These are phyloP conservation scores for Prinsepia uniflora DNA, from an alignment of 306 rosid genomes.

Conservation along the genomic window DNA sequence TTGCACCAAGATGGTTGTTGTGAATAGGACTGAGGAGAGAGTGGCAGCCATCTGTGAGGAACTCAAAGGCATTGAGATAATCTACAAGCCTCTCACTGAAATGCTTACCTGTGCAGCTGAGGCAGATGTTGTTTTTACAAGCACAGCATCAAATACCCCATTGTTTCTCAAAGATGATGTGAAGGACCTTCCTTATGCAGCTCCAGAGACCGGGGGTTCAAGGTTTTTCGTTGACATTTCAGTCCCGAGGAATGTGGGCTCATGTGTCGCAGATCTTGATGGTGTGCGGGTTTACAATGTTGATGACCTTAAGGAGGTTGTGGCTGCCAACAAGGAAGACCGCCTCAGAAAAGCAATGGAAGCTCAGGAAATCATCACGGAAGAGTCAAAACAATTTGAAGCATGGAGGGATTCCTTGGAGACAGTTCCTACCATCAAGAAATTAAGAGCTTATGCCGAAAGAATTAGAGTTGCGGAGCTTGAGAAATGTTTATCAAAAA, in stretches of 20 bases:
- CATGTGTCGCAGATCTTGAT: slow-evolving; percentile 77
- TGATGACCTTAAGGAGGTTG: slow-evolving; percentile 95
- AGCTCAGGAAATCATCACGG: slow-evolving; percentile 81
- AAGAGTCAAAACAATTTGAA: slow-evolving; percentile 90
- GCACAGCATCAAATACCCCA: slow-evolving; percentile 91
- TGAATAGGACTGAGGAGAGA: slow-evolving; percentile 84
- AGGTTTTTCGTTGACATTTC: slow-evolving; percentile 86
- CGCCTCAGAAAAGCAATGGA: slow-evolving; percentile 89
- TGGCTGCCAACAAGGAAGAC: slow-evolving; percentile 98
- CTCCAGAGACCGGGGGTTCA: slow-evolving; percentile 56
- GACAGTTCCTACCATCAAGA: slow-evolving; percentile 97
- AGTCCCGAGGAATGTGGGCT: slow-evolving; percentile 84
- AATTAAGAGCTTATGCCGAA: slow-evolving; percentile 91
- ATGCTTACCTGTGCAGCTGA: slow-evolving; percentile 65
- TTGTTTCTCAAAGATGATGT: slow-evolving; percentile 70
- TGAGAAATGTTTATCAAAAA: slow-evolving; percentile 86
- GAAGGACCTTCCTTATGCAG: slow-evolving; percentile 64
- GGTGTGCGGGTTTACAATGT: slow-evolving; percentile 68
- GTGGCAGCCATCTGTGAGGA: slow-evolving; percentile 76
- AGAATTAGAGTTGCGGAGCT: slow-evolving; percentile 90
- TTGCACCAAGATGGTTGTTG: slow-evolving; percentile 79
- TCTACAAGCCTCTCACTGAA: slow-evolving; percentile 81
- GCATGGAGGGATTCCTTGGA: slow-evolving; percentile 98
- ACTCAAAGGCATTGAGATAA: slow-evolving; percentile 62
- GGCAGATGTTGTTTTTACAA: slow-evolving; percentile 85